These are phyloP conservation scores for Bipolaris zeicola DNA, from an alignment of 2,329 filamentous ascomycete species.

Conservation along the genomic window DNA sequence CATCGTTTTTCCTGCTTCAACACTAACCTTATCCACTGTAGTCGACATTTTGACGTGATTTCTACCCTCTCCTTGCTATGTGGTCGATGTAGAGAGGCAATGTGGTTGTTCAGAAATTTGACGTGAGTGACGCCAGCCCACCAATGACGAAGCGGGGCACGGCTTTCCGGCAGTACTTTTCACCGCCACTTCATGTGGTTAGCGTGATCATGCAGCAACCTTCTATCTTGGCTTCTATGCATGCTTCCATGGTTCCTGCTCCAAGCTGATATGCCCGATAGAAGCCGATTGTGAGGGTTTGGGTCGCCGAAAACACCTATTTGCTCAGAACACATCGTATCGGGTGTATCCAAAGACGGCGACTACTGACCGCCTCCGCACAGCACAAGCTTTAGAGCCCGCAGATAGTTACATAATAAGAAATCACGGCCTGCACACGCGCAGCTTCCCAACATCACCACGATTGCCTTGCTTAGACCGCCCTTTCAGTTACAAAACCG, in stretches of 20 bases:
- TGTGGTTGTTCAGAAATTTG: slow-evolving; percentile 38
- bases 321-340: slow-evolving; percentile 4
- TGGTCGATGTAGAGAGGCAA: slow-evolving; percentile 8
- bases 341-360: slow-evolving; percentile 13
- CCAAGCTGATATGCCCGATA: slow-evolving; percentile 27
- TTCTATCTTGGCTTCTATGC: slow-evolving; percentile 13
- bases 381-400: slow-evolving; percentile 22
- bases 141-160: slow-evolving; percentile 37
- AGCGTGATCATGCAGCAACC: slow-evolving; percentile 5
- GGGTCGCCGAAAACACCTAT: slow-evolving; percentile 12
- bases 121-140: slow-evolving; percentile 22
- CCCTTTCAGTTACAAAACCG: slow-evolving; percentile 17
- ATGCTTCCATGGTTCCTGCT: slow-evolving; percentile 16
- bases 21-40: slow-evolving; percentile 88
- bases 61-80: slow-evolving; percentile 7
- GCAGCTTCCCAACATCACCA: background rate
- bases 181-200: slow-evolving; percentile 12
- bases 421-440: slow-evolving; percentile 16
- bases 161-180: slow-evolving; percentile 21
- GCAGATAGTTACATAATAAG: slow-evolving; percentile 40
- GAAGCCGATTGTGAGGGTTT: slow-evolving; percentile 25
- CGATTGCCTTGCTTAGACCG: slow-evolving; percentile 14
- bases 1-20: slow-evolving; percentile 28
- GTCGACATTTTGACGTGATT: slow-evolving; percentile 78
- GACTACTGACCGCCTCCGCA: slow-evolving; percentile 28